Percentiles rank a stretch among this genome's conserved stretches.
These are phyloP conservation scores for Warburgia ugandensis DNA, from an alignment of 164 flowering plant species.

Conservation along the genomic window DNA sequence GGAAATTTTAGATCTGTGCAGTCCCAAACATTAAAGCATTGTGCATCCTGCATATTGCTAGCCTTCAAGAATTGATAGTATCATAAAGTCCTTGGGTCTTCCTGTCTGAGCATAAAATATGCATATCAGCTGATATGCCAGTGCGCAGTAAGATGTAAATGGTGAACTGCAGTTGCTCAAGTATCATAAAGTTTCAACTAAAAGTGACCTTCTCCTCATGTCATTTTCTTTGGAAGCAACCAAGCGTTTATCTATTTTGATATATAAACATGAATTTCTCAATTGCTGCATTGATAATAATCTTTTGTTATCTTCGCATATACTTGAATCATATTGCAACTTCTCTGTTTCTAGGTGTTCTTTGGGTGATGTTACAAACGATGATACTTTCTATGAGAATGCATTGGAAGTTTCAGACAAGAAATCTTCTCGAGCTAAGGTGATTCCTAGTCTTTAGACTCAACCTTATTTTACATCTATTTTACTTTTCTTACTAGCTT, in stretches of 20 bases:
- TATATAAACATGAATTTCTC: too few species aligned
- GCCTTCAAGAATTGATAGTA: too few species aligned
- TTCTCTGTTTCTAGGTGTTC: conserved; percentile 56
- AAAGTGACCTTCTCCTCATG: too few species aligned
- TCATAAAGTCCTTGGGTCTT: too few species aligned
- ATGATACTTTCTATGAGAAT: conserved; percentile 68
- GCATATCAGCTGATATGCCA: too few species aligned
- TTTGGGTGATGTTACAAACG: conserved; percentile 75
- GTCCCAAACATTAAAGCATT: too few species aligned
- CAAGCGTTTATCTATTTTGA: too few species aligned
- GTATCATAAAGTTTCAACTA: conserved; percentile 1
- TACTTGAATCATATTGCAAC: not conserved
- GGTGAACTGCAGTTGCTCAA: not conserved
- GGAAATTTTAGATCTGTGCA: too few species aligned
- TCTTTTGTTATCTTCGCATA: not conserved
- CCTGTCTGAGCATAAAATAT: too few species aligned
- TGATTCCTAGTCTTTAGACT: conserved; percentile 11
- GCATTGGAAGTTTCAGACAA: conserved; percentile 84
- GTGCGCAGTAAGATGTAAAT: too few species aligned
- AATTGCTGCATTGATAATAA: not conserved
- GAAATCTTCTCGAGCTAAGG: conserved; percentile 85
- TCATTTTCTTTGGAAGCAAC: too few species aligned
- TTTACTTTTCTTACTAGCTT: conserved; percentile 2
- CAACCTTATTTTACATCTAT: not conserved
- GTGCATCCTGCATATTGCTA: too few species aligned